Evolutionary conservation across 2,329 filamentous ascomycete genomes (phyloP).

Genomic region (Davidsoniella virescens): DNA sequence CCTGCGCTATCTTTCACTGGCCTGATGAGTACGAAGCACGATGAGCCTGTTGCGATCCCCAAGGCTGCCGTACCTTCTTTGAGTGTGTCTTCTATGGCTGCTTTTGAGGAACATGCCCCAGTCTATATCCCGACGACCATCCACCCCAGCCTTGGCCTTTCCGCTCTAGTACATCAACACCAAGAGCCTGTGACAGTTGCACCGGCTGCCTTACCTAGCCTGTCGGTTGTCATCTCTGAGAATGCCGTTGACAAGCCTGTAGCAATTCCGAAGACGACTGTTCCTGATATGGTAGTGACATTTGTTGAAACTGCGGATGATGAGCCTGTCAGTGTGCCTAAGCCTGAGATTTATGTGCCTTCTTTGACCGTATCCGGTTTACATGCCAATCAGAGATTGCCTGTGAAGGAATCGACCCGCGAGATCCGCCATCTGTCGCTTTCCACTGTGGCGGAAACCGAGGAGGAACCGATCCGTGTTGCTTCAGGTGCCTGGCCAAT

Average conservation of each 20-base stretch:
- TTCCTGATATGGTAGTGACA: not conserved
- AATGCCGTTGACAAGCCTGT: not conserved
- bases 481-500: slow-evolving; percentile 11
- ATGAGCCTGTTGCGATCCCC: slow-evolving; percentile 19
- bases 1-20: slow-evolving; percentile 16
- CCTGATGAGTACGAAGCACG: slow-evolving; percentile 15
- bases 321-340: not conserved
- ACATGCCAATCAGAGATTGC: slow-evolving; percentile 1
- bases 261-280: not conserved
- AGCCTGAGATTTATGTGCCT: not conserved
- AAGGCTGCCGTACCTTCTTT: slow-evolving; percentile 17
- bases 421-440: slow-evolving; percentile 14
- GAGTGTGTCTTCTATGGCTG: slow-evolving; percentile 17
- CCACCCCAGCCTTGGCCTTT: not conserved
- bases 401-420: not conserved
- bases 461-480: slow-evolving; percentile 13
- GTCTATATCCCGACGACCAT: not conserved
- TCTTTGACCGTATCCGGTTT: not conserved
- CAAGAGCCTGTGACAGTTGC: slow-evolving; percentile 17
- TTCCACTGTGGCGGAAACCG: slow-evolving; percentile 15
- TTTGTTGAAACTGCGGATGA: not conserved
- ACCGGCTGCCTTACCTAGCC: not conserved
- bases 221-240: slow-evolving; percentile 1
- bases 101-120: not conserved
- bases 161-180: slow-evolving; percentile 19